Evolutionary conservation across 2,329 filamentous ascomycete species (phyloP), one percentile per base, ranked within the genome.

Genomic region (Fusarium staphyleae): DNA sequence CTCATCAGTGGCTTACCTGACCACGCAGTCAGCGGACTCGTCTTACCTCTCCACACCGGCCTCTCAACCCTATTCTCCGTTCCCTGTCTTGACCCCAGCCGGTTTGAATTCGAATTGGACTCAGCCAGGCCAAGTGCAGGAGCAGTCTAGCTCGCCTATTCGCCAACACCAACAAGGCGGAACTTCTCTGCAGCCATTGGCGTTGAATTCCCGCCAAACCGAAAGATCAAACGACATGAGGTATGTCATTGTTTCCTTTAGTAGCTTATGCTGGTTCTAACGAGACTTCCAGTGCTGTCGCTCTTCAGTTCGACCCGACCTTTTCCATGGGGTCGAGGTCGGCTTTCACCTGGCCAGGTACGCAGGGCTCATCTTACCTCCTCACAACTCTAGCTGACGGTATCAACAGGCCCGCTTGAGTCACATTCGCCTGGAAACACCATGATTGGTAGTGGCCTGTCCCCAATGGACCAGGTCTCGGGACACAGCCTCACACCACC

Each of bases 401-500:
- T 40, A 37, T 42, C 10, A 4, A 14, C 53, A 70, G 72, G 66
- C 14, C 64, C 66, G 40, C 66, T 78, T n/a, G 76, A 78, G 24
- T 65, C 70, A n/a, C 62, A 55, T 26, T 48, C 63, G 14, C 62
- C 70, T 28, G 62, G 56, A 41, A 68, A 67, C 65, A 63, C 71
- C 46, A 67, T 81, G 33, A 66, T 83, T 24, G 72, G 74, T 39
- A 75, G 78, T 58, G 78, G 81, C 44, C 67, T 82, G 41, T 66
- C 74, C 35, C 74, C 77, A n/a, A 77, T 84, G 66, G 72, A 73
- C 30, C 69, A 73, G 46, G 65, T 70, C 40, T 80, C 81, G 18
- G 82, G 83, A 50, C 72, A 75, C 53, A 83, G 79, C 70, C 70
- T 82, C 40, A 81, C 80, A 16, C 79, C 81, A 29, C 78, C 79